A percentile compares a stretch with the other conserved stretches of the same genome.
Evolutionary conservation across 164 flowering plant genomes (phyloP).

Genomic region (Pachysandra terminalis): DNA sequence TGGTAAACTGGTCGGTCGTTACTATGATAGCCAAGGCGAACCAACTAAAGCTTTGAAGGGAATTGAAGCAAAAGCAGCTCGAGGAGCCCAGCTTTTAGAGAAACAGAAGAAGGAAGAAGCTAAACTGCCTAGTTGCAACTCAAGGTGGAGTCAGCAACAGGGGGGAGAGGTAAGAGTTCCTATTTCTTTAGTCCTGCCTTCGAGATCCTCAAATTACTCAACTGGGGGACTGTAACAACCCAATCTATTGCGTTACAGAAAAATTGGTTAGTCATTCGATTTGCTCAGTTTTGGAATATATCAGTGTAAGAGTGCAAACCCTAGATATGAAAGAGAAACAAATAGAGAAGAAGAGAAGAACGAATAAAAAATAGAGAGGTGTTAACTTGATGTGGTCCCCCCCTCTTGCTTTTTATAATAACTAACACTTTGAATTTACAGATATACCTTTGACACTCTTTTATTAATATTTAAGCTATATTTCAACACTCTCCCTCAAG

Average conservation of each 20-base stretch:
- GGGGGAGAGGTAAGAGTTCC: conserved; percentile 73
- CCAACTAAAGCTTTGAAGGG: conserved; percentile 83
- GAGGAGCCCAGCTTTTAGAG: conserved; percentile 88
- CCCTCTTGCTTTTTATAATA: too few species aligned
- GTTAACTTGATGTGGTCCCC: too few species aligned
- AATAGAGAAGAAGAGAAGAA: too few species aligned
- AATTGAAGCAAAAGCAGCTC: conserved; percentile 86
- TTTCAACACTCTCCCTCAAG: too few species aligned
- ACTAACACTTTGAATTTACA: too few species aligned
- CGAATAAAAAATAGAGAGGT: too few species aligned
- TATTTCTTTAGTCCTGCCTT: background rate
- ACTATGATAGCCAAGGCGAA: conserved; percentile 73
- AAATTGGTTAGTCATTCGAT: background rate
- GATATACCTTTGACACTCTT: too few species aligned
- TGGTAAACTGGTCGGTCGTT: conserved; percentile 83
- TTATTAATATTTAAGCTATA: too few species aligned
- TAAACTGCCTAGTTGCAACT: conserved; percentile 71
- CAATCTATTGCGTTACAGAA: background rate
- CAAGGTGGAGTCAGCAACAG: conserved; percentile 90
- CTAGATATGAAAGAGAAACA: too few species aligned
- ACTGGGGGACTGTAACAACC: background rate
- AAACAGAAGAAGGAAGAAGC: conserved; percentile 91
- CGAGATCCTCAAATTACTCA: background rate
- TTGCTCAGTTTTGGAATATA: too few species aligned
- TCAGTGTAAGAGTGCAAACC: too few species aligned